Conservation (phyloP, 768 basidiomycete genomes). For the Amylocystis lapponica region DNA sequence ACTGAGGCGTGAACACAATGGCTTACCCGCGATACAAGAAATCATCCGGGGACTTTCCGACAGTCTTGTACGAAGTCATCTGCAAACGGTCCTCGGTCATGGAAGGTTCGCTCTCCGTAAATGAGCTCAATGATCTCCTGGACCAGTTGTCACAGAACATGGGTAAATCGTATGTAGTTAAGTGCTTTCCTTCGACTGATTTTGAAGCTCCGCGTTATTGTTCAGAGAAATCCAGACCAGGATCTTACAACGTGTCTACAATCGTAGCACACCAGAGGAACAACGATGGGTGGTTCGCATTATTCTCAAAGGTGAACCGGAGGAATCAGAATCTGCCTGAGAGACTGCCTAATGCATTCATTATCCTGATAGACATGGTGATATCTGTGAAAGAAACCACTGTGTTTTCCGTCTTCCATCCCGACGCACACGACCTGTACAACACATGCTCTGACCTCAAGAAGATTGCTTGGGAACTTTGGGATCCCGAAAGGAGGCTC, state of each 20-base stretch:
- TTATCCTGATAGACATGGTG: conserved; percentile 69
- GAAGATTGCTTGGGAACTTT: conserved; percentile 85
- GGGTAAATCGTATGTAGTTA: conserved; percentile 60
- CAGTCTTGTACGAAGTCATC: conserved; percentile 82
- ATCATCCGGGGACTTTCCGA: conserved; percentile 82
- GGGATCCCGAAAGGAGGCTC: conserved; percentile 65
- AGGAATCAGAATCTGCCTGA: no score
- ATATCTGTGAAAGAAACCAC: conserved; percentile 95
- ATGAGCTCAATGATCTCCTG: conserved; percentile 75
- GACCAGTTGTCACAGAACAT: conserved; percentile 70
- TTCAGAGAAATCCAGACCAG: conserved; percentile 68
- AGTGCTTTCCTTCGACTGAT: no score
- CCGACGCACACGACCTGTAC: conserved; percentile 89
- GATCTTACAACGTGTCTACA: conserved; percentile 71
- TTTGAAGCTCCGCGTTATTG: no score
- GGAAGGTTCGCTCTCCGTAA: conserved; percentile 70
- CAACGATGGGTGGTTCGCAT: conserved; percentile 96
- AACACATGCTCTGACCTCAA: conserved; percentile 97
- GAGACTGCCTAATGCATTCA: not conserved
- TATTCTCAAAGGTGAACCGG: conserved; percentile 93
- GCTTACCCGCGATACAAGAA: conserved; percentile 33
- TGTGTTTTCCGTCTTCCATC: conserved; percentile 86
- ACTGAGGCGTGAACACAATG: not conserved
- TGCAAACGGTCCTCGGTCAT: conserved; percentile 76
- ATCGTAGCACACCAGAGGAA: conserved; percentile 77